Conservation (phyloP, 495 filamentous ascomycete species). For the Tetracladium marchalianum region DNA sequence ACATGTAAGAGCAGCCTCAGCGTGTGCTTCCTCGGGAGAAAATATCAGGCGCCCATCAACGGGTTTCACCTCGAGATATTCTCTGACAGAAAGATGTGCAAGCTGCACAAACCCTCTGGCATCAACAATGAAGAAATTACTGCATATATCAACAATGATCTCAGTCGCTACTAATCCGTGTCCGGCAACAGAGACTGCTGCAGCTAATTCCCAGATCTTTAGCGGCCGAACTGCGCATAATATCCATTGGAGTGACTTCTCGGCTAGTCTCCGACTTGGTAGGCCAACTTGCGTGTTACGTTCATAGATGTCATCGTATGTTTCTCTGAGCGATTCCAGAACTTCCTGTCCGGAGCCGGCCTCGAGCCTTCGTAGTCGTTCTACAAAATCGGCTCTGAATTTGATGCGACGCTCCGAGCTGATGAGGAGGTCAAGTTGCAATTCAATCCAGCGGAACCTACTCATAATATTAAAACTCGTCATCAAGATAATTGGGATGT, state of each 20-base stretch:
- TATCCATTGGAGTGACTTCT: constrained; percentile 2
- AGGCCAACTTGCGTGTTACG: background rate
- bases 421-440: constrained; percentile 3
- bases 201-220: background rate
- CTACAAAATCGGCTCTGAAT: background rate
- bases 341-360: background rate
- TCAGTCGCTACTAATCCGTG: background rate
- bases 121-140: constrained; percentile 5
- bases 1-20: constrained; percentile 1
- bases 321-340: constrained; percentile 2
- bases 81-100: constrained; percentile 2
- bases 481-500: background rate
- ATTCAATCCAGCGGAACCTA: constrained; percentile 2
- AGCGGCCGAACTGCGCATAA: background rate
- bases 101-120: background rate
- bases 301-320: constrained; percentile 2
- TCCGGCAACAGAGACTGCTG: background rate
- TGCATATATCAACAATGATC: constrained; percentile 1
- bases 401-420: constrained; percentile 2
- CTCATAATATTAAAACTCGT: background rate
- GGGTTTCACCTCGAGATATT: background rate
- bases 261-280: background rate
- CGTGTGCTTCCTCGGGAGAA: constrained; percentile 1
- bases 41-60: background rate
- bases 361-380: background rate